A percentile compares a stretch with the other conserved stretches of the same genome.
phyloP scores from a whole-genome alignment of 768 basidiomycete species.

The Rhizopogon vinicolor region DNA sequence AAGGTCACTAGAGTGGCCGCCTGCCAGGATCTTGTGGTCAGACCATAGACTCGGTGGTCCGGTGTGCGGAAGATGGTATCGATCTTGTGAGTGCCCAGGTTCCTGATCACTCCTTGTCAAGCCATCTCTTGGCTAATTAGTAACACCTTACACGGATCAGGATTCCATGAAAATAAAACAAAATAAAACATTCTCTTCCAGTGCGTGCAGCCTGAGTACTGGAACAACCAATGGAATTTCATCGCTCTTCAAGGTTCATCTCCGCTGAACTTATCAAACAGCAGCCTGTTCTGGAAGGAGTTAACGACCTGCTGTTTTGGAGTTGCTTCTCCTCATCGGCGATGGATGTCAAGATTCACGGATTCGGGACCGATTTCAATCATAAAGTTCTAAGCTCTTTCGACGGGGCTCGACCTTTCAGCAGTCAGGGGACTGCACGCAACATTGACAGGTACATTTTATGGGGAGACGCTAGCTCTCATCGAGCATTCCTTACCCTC shows the following conservation, averaged over 20 bases:
- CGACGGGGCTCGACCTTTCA: not conserved
- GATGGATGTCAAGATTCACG: not conserved
- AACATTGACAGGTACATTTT: not conserved
- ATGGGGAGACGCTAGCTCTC: not conserved
- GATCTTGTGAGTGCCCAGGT: not conserved
- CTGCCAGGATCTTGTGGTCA: not conserved
- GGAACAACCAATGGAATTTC: slow-evolving; percentile 17
- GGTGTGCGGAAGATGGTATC: not conserved
- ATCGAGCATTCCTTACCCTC: not conserved
- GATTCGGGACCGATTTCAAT: slow-evolving; percentile 1
- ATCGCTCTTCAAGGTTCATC: slow-evolving; percentile 19
- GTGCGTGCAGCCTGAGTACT: not conserved
- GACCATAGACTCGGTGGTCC: not conserved
- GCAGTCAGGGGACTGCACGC: not conserved
- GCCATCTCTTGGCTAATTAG: not conserved
- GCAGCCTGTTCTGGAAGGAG: slow-evolving; percentile 15
- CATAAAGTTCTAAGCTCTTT: no score
- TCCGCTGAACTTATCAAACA: slow-evolving; percentile 18
- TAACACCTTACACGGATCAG: slow-evolving; percentile 8
- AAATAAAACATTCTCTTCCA: no score
- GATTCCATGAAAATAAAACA: not conserved
- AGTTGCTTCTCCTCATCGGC: slow-evolving; percentile 21
- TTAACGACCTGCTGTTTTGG: slow-evolving; percentile 12
- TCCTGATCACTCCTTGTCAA: not conserved
- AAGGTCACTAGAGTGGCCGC: not conserved